Base-by-base conservation (phyloP, 2,329 filamentous ascomycete species). In the Lasiodiplodia theobromae region DNA sequence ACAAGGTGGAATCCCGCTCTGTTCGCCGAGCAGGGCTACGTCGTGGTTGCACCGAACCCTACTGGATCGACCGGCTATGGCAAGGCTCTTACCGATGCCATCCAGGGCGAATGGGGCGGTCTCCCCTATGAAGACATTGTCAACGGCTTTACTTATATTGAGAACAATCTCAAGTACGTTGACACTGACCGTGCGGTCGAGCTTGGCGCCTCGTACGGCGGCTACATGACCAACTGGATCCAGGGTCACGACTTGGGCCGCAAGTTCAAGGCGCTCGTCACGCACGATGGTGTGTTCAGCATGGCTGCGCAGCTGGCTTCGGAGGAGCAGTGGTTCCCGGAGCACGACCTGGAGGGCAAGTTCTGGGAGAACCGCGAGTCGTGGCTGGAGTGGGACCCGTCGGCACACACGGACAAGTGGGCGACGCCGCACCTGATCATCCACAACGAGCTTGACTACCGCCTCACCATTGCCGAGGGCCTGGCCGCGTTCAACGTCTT, bases 401-500 rank as follows among this genome's bases (percentile, higher is more conserved):
- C 82, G 21, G 79, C 80, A 4, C 84, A 86, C 73, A 83, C 86
- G 0, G 79, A 85, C 44, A 86, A 95, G 72, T 97, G 94, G 94
- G 83, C 87, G 1, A 97, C 94, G 0, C 96, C 96, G 0, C 91
- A 96, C 80, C 84, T 99, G 70, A 89, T 96, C 70, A 94, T 98
- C 67, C 95, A 98, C 80, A 95, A 89, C 75, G 93, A 96, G 74
- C 85, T 96, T 38, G 95, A 98, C 79, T 98, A 97, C 77, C 88
- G 95, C 21, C 83, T 97, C 31, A 91, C 94, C 0, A 90, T 98
- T 66, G 89, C 91, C 0, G 95, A 97, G 79, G 94, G 94, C 0
- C 80, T 97, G 66, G 87, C 92, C 2, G 91, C 93, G 65, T 97
- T 97, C 82, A 96, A 97, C 71, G 90, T 94, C 8, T 82, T 97